phyloP scores from a whole-genome alignment of 2,329 filamentous ascomycete species.

The Penicillium hordei region DNA sequence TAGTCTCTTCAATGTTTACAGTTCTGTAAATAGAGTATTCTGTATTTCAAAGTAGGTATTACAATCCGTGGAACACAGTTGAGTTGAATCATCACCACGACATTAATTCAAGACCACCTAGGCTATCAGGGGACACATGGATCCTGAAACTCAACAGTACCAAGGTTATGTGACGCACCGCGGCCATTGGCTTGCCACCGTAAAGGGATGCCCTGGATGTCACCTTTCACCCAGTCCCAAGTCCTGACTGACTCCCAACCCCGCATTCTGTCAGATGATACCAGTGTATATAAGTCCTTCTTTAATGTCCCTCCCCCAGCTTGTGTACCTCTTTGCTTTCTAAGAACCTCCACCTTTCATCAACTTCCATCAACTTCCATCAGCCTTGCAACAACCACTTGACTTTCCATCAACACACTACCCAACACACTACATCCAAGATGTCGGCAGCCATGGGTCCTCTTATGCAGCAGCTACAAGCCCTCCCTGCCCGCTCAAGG shows the following conservation, averaged over 20 bases:
- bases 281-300: conserved; percentile 18
- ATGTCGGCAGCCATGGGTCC: conserved; percentile 28
- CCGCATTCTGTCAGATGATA: conserved; percentile 28
- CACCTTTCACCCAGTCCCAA: conserved; percentile 13
- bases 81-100: not conserved
- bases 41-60: not conserved
- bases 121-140: not conserved
- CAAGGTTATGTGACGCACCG: not conserved
- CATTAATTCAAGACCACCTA: not conserved
- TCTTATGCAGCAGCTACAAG: conserved; percentile 22
- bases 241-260: conserved; percentile 17
- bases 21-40: not conserved
- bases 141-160: conserved; percentile 8
- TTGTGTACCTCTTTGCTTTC: not conserved
- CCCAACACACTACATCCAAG: conserved; percentile 1
- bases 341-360: conserved; percentile 2
- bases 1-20: not conserved
- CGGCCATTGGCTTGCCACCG: conserved; percentile 15
- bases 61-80: not conserved
- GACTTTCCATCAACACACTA: conserved; percentile 1
- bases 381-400: not conserved
- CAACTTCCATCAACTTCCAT: conserved; percentile 8
- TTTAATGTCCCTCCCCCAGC: not conserved
- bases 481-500: conserved; percentile 25
- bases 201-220: conserved; percentile 22